A percentile compares a stretch with the other conserved stretches of the same genome.
These are phyloP conservation scores for Malus sylvestris DNA, from an alignment of 306 rosid genomes.

Conservation along the genomic window DNA sequence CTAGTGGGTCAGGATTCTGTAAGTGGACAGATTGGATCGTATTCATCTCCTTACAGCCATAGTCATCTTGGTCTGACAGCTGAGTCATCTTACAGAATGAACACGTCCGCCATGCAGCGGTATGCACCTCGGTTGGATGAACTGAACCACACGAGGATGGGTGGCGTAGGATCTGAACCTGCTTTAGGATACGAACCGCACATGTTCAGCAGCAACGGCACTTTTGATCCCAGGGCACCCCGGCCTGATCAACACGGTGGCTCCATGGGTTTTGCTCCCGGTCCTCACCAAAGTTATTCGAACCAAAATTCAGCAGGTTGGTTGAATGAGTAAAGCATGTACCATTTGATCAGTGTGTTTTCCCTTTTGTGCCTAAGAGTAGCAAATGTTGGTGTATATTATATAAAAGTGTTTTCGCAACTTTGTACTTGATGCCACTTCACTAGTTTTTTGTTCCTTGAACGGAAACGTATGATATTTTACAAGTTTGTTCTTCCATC, in stretches of 20 bases:
- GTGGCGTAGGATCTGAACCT: slow-evolving; percentile 23
- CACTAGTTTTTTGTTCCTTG: too few species aligned
- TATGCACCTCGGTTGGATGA: slow-evolving; percentile 62
- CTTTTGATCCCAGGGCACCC: slow-evolving; percentile 22
- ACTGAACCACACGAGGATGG: slow-evolving; percentile 33
- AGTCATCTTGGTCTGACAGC: slow-evolving; percentile 11
- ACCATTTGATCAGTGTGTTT: background rate
- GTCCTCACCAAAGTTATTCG: slow-evolving; percentile 29
- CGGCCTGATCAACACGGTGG: slow-evolving; percentile 28
- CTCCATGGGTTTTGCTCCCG: slow-evolving; percentile 31
- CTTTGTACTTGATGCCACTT: too few species aligned
- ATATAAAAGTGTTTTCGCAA: background rate
- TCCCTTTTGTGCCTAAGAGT: background rate
- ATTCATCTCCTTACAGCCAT: slow-evolving; percentile 17
- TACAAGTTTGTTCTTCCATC: too few species aligned
- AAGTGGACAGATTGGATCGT: slow-evolving; percentile 9
- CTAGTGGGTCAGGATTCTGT: slow-evolving; percentile 26
- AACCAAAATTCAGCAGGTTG: slow-evolving; percentile 46
- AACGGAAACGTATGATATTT: background rate
- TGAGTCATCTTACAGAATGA: slow-evolving; percentile 28
- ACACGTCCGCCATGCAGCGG: slow-evolving; percentile 46
- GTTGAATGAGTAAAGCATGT: slow-evolving; percentile 27
- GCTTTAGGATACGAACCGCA: slow-evolving; percentile 26
- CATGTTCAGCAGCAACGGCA: slow-evolving; percentile 4
- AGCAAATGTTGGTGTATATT: background rate